These are phyloP conservation scores for Trichoderma sp. DNA, from an alignment of 2,329 filamentous ascomycete species.

Conservation along the genomic window DNA sequence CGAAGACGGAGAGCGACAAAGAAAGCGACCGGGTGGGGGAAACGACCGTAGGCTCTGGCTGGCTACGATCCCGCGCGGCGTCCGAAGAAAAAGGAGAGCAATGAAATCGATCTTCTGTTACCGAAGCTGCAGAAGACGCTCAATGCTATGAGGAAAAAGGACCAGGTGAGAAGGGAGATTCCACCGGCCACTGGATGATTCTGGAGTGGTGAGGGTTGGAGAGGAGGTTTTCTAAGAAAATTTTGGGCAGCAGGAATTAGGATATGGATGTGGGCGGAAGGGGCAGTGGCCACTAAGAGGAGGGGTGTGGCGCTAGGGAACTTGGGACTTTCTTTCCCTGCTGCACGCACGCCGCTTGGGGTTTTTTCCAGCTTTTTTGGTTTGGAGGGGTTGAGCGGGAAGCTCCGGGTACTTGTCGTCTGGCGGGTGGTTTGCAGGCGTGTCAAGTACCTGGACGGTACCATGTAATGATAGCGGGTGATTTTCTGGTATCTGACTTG, in stretches of 20 bases:
- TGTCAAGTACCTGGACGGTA: not conserved
- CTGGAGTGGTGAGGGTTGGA: constrained; percentile 40
- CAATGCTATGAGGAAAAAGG: constrained; percentile 36
- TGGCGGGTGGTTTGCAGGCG: not conserved
- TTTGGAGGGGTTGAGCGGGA: not conserved
- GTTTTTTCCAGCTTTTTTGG: too few species aligned
- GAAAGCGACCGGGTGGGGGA: constrained; percentile 22
- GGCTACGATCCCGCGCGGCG: constrained; percentile 37
- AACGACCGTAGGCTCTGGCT: constrained; percentile 29
- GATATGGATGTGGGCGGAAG: constrained; percentile 33
- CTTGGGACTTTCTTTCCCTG: constrained; percentile 7
- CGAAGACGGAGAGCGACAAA: constrained; percentile 26
- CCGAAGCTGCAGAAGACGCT: constrained; percentile 37
- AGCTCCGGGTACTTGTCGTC: not conserved
- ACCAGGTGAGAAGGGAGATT: constrained; percentile 36
- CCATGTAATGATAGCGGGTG: not conserved
- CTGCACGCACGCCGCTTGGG: not conserved
- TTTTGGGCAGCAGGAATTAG: constrained; percentile 41
- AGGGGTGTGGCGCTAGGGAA: constrained; percentile 4
- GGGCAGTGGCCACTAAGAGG: constrained; percentile 30
- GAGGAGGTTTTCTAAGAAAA: constrained; percentile 38
- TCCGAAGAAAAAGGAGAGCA: constrained; percentile 26
- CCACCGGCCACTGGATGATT: constrained; percentile 41
- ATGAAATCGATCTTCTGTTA: constrained; percentile 34
- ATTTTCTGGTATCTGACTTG: not conserved